Base-by-base conservation (phyloP, 2,329 filamentous ascomycete genomes). In the Ceratocystis ficicola region DNA sequence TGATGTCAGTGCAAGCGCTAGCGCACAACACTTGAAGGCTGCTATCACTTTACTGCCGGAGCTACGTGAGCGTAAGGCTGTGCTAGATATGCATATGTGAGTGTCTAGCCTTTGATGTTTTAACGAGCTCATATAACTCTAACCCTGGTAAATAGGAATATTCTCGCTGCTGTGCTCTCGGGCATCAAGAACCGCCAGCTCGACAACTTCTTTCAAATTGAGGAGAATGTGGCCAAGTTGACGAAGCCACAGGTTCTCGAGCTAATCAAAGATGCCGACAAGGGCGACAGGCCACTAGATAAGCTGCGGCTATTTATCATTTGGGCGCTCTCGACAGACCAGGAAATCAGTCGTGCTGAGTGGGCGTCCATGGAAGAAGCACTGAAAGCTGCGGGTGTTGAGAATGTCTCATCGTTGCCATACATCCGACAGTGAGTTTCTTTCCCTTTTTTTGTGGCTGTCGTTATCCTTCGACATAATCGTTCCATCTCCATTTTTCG, bases 241-340 rank as follows among this genome's bases (percentile, higher is more conserved):
- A 90, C 87, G 63, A 95, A 95, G 76, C 79, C 86, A 1, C 92
- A 97, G 74, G 86, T 97, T 68, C 78, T 97, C 48, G 91, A 97
- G 66, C 79, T 95, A 12, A 84, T 99, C 72, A 90, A 87, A 70
- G 89, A 94, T 70, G 75, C 82, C 1, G 84, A 86, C 69, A 95
- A 95, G 76, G 94, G 94, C 63, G 89, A 84, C 57, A 83, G 95
- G 62, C 85, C 94, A 1, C 78, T 86, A 25, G 94, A 99, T 75
- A 97, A 97, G 77, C 83, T 99, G 32, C 85, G 94, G 52, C 77
- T 97, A 12, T 99, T 99, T 75, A 87, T 97, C 70, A 96, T 99
- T 71, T 99, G 94, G 94, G 94, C 89, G 76, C 78, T 99, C 65
- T 96, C 90, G 74, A 95, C 90, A 0, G 94, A 97, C 73, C 87